Base-by-base conservation (phyloP, 148 eudicot genomes). In the Chenopodium quinoa region DNA sequence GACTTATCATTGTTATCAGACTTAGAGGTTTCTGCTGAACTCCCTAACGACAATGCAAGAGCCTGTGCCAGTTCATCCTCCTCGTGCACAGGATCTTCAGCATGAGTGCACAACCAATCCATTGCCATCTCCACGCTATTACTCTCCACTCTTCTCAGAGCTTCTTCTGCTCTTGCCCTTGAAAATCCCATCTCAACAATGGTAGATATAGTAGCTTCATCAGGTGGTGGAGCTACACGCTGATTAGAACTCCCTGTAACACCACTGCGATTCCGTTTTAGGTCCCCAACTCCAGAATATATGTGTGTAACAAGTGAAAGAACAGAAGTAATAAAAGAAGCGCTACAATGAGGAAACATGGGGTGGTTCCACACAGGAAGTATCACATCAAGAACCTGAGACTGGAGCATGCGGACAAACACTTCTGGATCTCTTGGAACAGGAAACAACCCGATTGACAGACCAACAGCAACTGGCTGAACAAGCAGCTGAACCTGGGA, bases 161-260 rank as follows among this genome's bases (percentile, higher is more conserved):
- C 99, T 81, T 93, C 99, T 88, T 95, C 99, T 20, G 95, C 99
- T 84, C 99, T 90, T 81, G 89, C 92, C 89, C 99, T 92, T 37
- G 99, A 84, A 83, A 95, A 95, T 13, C 99, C 99, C 99, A 95
- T 95, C 86, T 93, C 99, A 72, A 95, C 93, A 80, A 95, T 95
- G 74, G 97, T 95, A 54, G 95, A 66, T 78, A 95, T 88, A 71
- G 98, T 92, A 73, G 87, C 85, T 90, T 95, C 99, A 90, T 95
- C 99, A 72, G 97, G 98, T 62, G 97, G 98, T 16, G 97, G 97
- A 37, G 89, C 90, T 68, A 90, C 87, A 64, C 97, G 93, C 73
- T 88, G 97, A 81, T 86, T 89, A 84, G 88, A 83, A 83, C 83
- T 88, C 73, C 91, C 97, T 4, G 93, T 77, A 77, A 81, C 84